Evolutionary conservation across 1,139 yeast species (phyloP), one percentile per base, ranked within the genome.

Genomic region (Eremothecium cymbalariae): DNA sequence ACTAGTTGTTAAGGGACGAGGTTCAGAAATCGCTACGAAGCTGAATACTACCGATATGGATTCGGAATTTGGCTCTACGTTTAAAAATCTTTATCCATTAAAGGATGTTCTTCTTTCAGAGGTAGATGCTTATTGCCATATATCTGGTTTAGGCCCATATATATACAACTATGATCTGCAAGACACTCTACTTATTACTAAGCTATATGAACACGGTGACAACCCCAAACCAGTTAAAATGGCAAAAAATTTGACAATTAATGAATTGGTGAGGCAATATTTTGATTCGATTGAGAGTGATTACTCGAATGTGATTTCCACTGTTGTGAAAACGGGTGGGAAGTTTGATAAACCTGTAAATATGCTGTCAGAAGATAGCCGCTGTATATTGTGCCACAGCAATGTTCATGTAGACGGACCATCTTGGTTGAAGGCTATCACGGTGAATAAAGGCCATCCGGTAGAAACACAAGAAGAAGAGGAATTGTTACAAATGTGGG

Each of bases 261-360:
- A 83, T 48, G 94, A 84, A 49, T 66, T 90, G 32, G 77, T 88
- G 2, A 65, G 75, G 25, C 72, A 77, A 37, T 90, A 90, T 56
- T 85, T 86, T 50, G 68, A 64, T 23, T 70, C 70, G 27, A 74
- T 88, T 22, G 95, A 86, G 50, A 68, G 72, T 7, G 94, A 82
- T 6, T 88, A 86, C 51, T 85, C 95, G 0, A 85, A 94, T 34
- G 85, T 93, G 3, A 90, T 93, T 2, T 81, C 96, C 0, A 88
- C 98, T 0, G 97, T 90, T 13, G 88, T 86, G 8, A 77, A 84
- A 44, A 88, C 95, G 0, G 95, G 94, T 8, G 78, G 77, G 34
- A 88, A 90, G 55, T 62, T 90, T 33, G 74, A 74, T 1, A 69
- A 70, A 7, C 85, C 84, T 0, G 55, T 36, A 20, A 38, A 37